phyloP scores from a whole-genome alignment of 495 filamentous ascomycete genomes.

The Penicillium alfredii region DNA sequence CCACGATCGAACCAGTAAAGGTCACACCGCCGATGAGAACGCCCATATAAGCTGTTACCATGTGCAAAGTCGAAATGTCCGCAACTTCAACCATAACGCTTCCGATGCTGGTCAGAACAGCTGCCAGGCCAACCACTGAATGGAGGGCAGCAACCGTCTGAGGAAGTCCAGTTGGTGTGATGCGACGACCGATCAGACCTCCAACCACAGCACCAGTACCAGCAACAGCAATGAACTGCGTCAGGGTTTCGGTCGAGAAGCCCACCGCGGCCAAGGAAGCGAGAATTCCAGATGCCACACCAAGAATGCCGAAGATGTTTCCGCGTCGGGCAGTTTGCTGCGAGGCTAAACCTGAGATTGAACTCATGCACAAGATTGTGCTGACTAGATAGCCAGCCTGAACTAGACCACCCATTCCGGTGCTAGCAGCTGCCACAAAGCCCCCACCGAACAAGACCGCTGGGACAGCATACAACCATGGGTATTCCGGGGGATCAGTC shows the following conservation, averaged over 20 bases:
- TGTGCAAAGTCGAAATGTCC: constrained; percentile 63
- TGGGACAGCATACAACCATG: constrained; percentile 74
- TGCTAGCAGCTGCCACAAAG: constrained; percentile 66
- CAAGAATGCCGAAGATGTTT: constrained; percentile 74
- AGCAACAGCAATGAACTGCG: constrained; percentile 68
- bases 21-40: constrained; percentile 77
- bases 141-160: constrained; percentile 78
- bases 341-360: constrained; percentile 65
- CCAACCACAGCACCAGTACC: constrained; percentile 57
- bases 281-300: constrained; percentile 69
- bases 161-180: constrained; percentile 73
- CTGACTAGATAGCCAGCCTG: constrained; percentile 77
- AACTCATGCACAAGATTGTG: constrained; percentile 69
- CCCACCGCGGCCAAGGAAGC: constrained; percentile 73
- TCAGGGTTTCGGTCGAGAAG: constrained; percentile 63
- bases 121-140: constrained; percentile 75
- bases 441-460: constrained; percentile 69
- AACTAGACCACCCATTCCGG: constrained; percentile 71
- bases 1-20: constrained; percentile 77
- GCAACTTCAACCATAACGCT: constrained; percentile 65
- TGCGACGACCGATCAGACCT: constrained; percentile 69
- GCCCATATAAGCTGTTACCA: constrained; percentile 73
- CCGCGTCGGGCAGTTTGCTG: constrained; percentile 73
- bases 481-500: constrained; percentile 76
- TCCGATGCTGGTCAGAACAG: constrained; percentile 74